These are phyloP conservation scores for Gyromitra esculenta DNA, from an alignment of 2,329 filamentous ascomycete species.

Conservation along the genomic window DNA sequence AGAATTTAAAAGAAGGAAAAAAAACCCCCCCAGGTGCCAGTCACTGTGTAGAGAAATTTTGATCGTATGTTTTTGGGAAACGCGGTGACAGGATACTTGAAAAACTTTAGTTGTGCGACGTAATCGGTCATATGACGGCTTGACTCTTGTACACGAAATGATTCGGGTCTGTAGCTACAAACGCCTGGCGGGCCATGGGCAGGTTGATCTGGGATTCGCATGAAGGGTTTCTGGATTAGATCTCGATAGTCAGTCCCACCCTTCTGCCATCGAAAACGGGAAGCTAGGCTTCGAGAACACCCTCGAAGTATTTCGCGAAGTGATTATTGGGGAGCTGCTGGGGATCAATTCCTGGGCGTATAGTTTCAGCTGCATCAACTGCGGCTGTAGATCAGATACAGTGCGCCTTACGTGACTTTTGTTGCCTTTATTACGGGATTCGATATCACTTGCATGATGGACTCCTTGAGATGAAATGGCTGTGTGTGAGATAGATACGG, in stretches of 20 bases:
- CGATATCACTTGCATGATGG: background rate
- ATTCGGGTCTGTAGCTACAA: background rate
- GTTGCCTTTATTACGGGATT: background rate
- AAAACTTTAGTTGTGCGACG: background rate
- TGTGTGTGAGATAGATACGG: too few relatives aligned
- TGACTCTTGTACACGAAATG: background rate
- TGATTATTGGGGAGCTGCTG: background rate
- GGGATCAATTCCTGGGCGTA: background rate
- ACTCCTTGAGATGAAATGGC: background rate
- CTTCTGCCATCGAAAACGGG: background rate
- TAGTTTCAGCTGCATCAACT: background rate
- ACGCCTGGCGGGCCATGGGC: background rate
- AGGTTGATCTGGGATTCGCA: too few relatives aligned
- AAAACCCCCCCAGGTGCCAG: background rate
- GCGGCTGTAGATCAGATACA: background rate
- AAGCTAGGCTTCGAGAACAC: background rate
- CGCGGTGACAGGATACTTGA: background rate
- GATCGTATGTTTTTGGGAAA: background rate
- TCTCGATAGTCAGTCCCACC: background rate
- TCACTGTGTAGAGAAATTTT: background rate
- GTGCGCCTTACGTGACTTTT: background rate
- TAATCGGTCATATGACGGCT: background rate
- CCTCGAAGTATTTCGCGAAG: background rate
- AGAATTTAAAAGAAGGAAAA: constrained; percentile 4
- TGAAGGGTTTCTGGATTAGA: background rate